Conservation (phyloP, 768 basidiomycete genomes). For the Rhodotorula kratochvilovae region DNA sequence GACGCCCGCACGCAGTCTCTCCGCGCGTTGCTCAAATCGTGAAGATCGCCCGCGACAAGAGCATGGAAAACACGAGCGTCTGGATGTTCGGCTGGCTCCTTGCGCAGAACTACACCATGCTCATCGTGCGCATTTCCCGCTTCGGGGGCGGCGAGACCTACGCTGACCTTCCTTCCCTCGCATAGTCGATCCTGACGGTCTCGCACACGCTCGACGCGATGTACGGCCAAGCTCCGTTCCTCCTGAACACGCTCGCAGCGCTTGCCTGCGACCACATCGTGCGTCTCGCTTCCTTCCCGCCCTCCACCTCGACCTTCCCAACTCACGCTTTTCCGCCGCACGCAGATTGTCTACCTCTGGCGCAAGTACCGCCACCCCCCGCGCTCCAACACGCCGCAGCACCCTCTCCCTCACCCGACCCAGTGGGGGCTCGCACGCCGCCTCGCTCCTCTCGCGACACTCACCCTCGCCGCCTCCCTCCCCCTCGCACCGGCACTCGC, state of each 20-base stretch:
- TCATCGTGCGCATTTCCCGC: neutral
- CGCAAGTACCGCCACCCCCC: no score
- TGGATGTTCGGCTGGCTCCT: slow-evolving; percentile 5
- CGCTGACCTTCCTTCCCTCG: neutral
- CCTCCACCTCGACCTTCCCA: neutral
- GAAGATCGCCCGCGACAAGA: neutral
- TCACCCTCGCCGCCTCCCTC: no score
- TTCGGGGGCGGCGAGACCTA: neutral
- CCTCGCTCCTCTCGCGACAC: no score
- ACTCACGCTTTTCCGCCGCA: neutral
- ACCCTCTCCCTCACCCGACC: neutral
- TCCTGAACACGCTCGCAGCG: neutral
- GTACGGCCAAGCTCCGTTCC: slow-evolving; percentile 5
- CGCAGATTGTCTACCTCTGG: neutral
- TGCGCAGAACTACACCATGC: slow-evolving; percentile 13
- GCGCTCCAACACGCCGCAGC: no score
- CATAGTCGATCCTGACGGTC: slow-evolving; percentile 9
- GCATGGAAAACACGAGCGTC: neutral
- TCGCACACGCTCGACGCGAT: neutral
- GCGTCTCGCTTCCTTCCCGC: neutral
- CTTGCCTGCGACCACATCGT: slow-evolving; percentile 7
- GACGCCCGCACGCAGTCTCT: neutral
- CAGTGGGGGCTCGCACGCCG: no score
- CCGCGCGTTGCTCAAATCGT: neutral
- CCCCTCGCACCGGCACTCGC: no score